phyloP scores from a whole-genome alignment of 164 flowering plant genomes.

The Houttuynia cordata region DNA sequence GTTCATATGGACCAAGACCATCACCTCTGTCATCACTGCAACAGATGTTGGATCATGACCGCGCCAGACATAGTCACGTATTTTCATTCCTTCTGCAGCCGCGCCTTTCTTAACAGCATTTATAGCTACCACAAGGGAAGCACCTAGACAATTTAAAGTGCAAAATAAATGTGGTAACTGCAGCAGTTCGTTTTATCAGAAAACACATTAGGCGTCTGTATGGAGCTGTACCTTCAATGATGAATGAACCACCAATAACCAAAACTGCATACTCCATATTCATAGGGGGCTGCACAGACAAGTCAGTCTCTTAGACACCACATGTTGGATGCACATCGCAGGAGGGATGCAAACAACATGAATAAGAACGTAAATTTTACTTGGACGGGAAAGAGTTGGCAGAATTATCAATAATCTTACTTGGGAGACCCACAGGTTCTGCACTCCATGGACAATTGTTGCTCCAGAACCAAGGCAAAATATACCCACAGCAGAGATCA shows the following conservation, averaged over 20 bases:
- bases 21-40: constrained; percentile 99
- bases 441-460: constrained; percentile 90
- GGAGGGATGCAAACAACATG: not conserved
- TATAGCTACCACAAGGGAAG: constrained; percentile 87
- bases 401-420: constrained; percentile 18
- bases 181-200: not conserved
- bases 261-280: constrained; percentile 84
- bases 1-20: not conserved
- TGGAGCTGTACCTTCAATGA: constrained; percentile 63
- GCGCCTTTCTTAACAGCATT: constrained; percentile 96
- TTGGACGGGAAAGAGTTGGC: too few relatives aligned
- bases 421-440: constrained; percentile 80
- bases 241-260: constrained; percentile 87
- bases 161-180: not conserved
- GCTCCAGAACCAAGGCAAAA: constrained; percentile 99
- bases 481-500: constrained; percentile 98
- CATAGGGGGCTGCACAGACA: constrained; percentile 46
- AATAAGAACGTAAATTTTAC: too few relatives aligned
- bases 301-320: constrained; percentile 6
- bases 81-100: constrained; percentile 89
- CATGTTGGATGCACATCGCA: not conserved
- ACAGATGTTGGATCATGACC: constrained; percentile 99
- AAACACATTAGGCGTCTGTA: constrained; percentile 1
- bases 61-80: constrained; percentile 94
- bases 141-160: constrained; percentile 44